phyloP scores from a whole-genome alignment of 208 protist species.

The Crithidia mellificae region DNA sequence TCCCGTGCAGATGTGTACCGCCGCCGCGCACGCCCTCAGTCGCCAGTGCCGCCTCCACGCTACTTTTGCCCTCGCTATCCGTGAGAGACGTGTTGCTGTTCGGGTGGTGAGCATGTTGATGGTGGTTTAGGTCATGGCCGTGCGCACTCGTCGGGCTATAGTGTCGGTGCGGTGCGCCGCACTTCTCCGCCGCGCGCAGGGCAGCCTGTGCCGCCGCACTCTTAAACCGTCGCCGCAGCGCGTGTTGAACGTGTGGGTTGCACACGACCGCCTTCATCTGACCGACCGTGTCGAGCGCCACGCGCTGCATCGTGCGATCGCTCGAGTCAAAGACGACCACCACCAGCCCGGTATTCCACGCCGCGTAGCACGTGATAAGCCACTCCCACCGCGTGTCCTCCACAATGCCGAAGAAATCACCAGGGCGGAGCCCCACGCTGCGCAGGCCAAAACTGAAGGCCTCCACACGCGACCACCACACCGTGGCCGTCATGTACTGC shows the following conservation, averaged over 20 bases:
- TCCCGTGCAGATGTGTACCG: too few relatives aligned
- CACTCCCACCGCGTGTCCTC: constrained; percentile 80
- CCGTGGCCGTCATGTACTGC: constrained; percentile 51
- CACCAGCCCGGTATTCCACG: constrained; percentile 53
- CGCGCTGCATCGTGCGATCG: constrained; percentile 31
- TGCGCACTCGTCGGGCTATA: neutral
- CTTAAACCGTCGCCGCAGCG: constrained; percentile 22
- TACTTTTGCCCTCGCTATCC: neutral
- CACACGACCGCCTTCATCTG: constrained; percentile 61
- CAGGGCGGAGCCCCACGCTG: constrained; percentile 44
- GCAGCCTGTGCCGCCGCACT: constrained; percentile 7
- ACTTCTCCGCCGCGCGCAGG: constrained; percentile 2
- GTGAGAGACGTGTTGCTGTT: neutral
- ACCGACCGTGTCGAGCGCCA: constrained; percentile 25
- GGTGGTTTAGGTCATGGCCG: too few relatives aligned
- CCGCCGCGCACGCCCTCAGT: too few relatives aligned
- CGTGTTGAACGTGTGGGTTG: constrained; percentile 34
- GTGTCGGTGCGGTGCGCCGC: neutral
- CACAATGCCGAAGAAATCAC: constrained; percentile 50
- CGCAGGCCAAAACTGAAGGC: constrained; percentile 59
- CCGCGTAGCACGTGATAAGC: constrained; percentile 68
- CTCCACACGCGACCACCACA: constrained; percentile 54
- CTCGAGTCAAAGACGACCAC: constrained; percentile 41
- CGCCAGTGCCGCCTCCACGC: neutral
- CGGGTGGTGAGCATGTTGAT: neutral